These are phyloP conservation scores for Exophiala spinifera DNA, from an alignment of 2,329 filamentous ascomycete genomes.

Conservation along the genomic window DNA sequence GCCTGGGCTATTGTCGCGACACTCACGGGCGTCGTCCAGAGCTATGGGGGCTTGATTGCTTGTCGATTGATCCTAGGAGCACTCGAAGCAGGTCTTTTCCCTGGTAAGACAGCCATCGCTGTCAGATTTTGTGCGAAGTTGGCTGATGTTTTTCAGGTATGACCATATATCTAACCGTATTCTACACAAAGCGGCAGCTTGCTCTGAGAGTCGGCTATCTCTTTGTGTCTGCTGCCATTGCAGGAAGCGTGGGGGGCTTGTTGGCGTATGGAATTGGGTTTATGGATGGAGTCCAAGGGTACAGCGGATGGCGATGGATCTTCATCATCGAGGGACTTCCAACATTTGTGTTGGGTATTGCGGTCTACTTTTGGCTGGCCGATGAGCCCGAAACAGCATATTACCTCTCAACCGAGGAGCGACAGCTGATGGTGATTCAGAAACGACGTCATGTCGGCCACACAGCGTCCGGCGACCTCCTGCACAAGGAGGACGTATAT, in stretches of 20 bases:
- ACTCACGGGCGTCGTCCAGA: conserved; percentile 49
- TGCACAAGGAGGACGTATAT: conserved; percentile 62
- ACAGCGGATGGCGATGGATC: conserved; percentile 50
- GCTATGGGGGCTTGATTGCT: conserved; percentile 46
- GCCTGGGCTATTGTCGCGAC: conserved; percentile 51
- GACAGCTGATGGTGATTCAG: conserved; percentile 53
- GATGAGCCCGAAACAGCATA: conserved; percentile 46
- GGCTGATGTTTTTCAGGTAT: conserved; percentile 42
- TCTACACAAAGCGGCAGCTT: conserved; percentile 45
- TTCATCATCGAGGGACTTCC: conserved; percentile 54
- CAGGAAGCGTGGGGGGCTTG: conserved; percentile 53
- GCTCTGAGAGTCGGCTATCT: conserved; percentile 44
- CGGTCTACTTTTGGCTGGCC: conserved; percentile 45
- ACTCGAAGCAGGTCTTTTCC: conserved; percentile 42
- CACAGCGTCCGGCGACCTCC: conserved; percentile 49
- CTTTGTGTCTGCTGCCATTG: conserved; percentile 49
- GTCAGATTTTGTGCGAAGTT: not conserved
- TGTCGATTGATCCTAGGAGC: conserved; percentile 48
- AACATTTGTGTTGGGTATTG: conserved; percentile 42
- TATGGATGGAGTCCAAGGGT: conserved; percentile 50
- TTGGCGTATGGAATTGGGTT: conserved; percentile 51
- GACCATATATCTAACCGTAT: conserved; percentile 46
- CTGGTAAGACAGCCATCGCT: conserved; percentile 18
- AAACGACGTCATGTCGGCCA: conserved; percentile 52
- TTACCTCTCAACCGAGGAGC: conserved; percentile 46